phyloP scores from a whole-genome alignment of 2,329 filamentous ascomycete genomes.

The Hypoxylon sp. region DNA sequence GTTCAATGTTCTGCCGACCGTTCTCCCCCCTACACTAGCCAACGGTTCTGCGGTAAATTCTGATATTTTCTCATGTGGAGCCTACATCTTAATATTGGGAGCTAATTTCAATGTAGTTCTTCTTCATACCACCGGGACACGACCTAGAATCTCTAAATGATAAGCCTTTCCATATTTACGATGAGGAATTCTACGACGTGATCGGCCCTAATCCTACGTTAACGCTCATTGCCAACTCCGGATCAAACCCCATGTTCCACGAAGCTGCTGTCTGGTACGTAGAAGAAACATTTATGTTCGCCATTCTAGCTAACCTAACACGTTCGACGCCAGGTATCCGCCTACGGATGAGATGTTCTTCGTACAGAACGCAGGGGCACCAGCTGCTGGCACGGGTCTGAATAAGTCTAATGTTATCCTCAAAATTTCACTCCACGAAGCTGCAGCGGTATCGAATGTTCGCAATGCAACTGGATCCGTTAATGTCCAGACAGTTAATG shows the following conservation, averaged over 20 bases:
- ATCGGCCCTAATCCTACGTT: slow-evolving; percentile 65
- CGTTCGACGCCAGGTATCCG: slow-evolving; percentile 52
- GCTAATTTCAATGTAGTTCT: slow-evolving; percentile 51
- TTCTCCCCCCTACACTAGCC: slow-evolving; percentile 56
- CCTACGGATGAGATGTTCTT: slow-evolving; percentile 69
- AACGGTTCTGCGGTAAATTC: slow-evolving; percentile 57
- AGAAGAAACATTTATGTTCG: background rate
- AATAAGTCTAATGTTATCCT: slow-evolving; percentile 66
- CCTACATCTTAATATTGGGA: background rate
- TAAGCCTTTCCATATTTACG: slow-evolving; percentile 64
- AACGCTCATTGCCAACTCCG: slow-evolving; percentile 63
- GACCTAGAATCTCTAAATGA: slow-evolving; percentile 56
- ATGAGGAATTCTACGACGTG: slow-evolving; percentile 65
- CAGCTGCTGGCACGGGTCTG: slow-evolving; percentile 63
- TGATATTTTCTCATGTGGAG: background rate
- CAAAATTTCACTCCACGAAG: slow-evolving; percentile 64
- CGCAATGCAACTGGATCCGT: slow-evolving; percentile 60
- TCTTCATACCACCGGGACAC: slow-evolving; percentile 62
- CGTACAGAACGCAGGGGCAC: slow-evolving; percentile 65
- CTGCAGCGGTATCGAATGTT: slow-evolving; percentile 57
- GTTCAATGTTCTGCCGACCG: slow-evolving; percentile 60
- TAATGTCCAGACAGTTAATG: slow-evolving; percentile 59
- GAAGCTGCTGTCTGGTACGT: slow-evolving; percentile 68
- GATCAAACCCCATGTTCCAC: slow-evolving; percentile 65
- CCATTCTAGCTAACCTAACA: slow-evolving; percentile 11